phyloP scores from a whole-genome alignment of 495 filamentous ascomycete species.

The Tuber borchii region DNA sequence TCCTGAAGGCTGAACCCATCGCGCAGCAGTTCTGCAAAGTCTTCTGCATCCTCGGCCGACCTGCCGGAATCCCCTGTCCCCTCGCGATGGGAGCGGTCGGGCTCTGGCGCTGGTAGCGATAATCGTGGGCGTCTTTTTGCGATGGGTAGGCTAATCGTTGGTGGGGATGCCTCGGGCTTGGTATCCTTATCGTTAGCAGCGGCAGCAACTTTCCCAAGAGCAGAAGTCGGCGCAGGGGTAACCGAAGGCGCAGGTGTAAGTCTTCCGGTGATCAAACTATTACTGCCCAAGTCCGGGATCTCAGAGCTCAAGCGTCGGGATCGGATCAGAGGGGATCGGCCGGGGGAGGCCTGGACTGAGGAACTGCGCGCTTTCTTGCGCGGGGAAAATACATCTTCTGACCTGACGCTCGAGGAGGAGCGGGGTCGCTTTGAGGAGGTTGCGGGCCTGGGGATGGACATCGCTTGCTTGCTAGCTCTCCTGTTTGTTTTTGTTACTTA shows the following conservation, averaged over 20 bases:
- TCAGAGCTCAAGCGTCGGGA: conserved; percentile 23
- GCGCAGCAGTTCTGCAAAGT: conserved; percentile 25
- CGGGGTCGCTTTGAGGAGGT: conserved; percentile 23
- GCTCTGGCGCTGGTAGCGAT: conserved; percentile 19
- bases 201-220: background rate
- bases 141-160: conserved; percentile 14
- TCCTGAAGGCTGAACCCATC: conserved; percentile 45
- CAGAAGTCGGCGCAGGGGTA: background rate
- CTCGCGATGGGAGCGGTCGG: conserved; percentile 11
- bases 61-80: conserved; percentile 10
- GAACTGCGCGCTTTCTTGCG: conserved; percentile 18
- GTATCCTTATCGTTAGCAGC: background rate
- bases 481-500: background rate
- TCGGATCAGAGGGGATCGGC: conserved; percentile 27
- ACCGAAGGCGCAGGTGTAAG: background rate
- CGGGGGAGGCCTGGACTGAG: conserved; percentile 5
- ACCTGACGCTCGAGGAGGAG: conserved; percentile 11
- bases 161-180: conserved; percentile 1
- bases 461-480: background rate
- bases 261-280: background rate
- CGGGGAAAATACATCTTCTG: conserved; percentile 15
- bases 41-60: conserved; percentile 22
- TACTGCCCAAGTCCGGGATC: background rate
- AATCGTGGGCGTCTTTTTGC: conserved; percentile 22
- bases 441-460: conserved; percentile 9